Evolutionary conservation across 2,329 filamentous ascomycete genomes (phyloP).

Genomic region (Cladosporium velox): DNA sequence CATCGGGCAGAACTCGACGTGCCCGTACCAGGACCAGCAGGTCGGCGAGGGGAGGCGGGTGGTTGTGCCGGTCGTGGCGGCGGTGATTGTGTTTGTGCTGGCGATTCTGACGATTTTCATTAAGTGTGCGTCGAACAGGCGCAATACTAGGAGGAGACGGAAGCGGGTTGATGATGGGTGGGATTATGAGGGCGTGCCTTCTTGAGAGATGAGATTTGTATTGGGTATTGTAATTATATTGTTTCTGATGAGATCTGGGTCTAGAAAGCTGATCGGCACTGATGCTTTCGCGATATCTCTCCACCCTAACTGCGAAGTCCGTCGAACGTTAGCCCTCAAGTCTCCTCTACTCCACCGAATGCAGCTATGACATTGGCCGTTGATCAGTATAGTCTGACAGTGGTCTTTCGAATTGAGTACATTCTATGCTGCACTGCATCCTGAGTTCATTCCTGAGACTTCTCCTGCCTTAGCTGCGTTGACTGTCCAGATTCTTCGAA

Average conservation of each 20-base stretch:
- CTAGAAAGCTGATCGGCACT: too few relatives aligned
- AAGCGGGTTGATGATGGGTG: conserved; percentile 53
- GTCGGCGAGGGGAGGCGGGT: conserved; percentile 50
- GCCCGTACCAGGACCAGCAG: conserved; percentile 53
- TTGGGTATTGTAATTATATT: not conserved
- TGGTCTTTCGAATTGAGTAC: too few relatives aligned
- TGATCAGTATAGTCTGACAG: too few relatives aligned
- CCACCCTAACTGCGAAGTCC: too few relatives aligned
- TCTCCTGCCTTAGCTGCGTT: too few relatives aligned
- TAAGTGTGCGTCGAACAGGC: conserved; percentile 64
- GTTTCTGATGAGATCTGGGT: not conserved
- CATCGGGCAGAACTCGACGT: conserved; percentile 55
- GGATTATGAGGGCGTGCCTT: conserved; percentile 69
- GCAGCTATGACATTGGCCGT: too few relatives aligned
- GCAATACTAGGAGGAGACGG: conserved; percentile 52
- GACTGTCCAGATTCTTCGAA: too few relatives aligned
- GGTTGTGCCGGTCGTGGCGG: conserved; percentile 63
- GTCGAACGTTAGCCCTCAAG: too few relatives aligned
- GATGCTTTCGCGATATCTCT: too few relatives aligned
- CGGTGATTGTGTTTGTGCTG: conserved; percentile 63
- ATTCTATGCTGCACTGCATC: too few relatives aligned
- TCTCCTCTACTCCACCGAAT: too few relatives aligned
- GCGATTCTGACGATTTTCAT: conserved; percentile 62
- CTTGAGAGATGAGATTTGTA: conserved; percentile 23
- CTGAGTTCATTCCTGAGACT: too few relatives aligned